Evolutionary conservation across 805 yeast species (phyloP).

Genomic region (Yamadazyma phyllophila): DNA sequence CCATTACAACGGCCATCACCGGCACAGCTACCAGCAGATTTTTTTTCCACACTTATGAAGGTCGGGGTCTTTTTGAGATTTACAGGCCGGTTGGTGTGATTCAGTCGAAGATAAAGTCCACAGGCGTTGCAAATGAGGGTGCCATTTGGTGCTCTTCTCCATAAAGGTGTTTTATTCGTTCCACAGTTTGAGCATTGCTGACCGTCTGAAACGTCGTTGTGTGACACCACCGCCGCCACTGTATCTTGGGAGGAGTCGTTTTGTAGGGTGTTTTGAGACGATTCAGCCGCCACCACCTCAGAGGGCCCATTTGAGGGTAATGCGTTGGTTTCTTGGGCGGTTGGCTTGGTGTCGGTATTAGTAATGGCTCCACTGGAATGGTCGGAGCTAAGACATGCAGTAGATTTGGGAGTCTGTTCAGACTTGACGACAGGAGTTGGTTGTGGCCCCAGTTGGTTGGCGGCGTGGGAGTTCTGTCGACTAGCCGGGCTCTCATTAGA

Average conservation of each 20-base stretch:
- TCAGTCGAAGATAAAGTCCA: slow-evolving; percentile 56
- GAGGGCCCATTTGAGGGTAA: no score
- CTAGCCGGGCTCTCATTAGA: no score
- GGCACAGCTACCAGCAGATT: slow-evolving; percentile 58
- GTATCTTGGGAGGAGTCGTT: neutral
- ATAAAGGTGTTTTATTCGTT: slow-evolving; percentile 54
- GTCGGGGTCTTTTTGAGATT: slow-evolving; percentile 59
- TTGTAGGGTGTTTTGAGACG: neutral
- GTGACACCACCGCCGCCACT: slow-evolving; percentile 6
- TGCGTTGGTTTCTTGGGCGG: no score
- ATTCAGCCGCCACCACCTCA: neutral
- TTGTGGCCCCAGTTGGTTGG: no score
- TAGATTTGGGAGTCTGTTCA: no score
- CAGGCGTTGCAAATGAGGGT: slow-evolving; percentile 59
- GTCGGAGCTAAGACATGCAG: no score
- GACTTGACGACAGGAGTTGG: no score
- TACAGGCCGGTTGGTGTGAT: slow-evolving; percentile 64
- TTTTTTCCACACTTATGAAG: slow-evolving; percentile 40
- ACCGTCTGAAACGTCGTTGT: slow-evolving; percentile 20
- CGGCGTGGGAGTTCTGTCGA: no score
- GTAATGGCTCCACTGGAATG: no score
- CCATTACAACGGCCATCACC: slow-evolving; percentile 85
- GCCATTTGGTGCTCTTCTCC: slow-evolving; percentile 60
- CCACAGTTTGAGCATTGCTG: slow-evolving; percentile 56
- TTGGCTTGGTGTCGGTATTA: no score